phyloP scores from a whole-genome alignment of 345 rosid species.

The Citrus unshiu region DNA sequence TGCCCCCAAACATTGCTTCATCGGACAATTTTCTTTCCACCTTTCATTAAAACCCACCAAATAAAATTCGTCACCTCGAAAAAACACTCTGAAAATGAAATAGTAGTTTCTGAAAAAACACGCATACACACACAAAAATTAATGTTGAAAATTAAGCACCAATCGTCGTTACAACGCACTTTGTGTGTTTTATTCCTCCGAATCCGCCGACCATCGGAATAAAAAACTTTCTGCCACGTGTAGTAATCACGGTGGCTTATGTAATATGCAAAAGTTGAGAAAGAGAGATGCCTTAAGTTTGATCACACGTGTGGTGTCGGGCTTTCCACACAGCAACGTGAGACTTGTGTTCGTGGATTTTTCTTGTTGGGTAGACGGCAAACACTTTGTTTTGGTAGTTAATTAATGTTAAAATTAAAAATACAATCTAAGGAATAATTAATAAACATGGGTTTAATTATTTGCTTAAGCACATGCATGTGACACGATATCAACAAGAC shows the following conservation, averaged over 20 bases:
- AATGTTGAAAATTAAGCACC: background rate
- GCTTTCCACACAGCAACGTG: background rate
- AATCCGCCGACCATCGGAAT: constrained; percentile 1
- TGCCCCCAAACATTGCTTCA: constrained; percentile 9
- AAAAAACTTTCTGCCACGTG: background rate
- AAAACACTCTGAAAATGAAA: background rate
- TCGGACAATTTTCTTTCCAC: background rate
- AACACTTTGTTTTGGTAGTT: background rate
- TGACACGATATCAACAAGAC: background rate
- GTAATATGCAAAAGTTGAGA: background rate
- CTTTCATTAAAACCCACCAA: background rate
- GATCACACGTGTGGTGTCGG: constrained; percentile 21
- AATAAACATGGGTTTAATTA: background rate
- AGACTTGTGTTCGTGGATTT: constrained; percentile 16
- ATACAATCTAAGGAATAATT: background rate
- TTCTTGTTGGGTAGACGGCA: constrained; percentile 25
- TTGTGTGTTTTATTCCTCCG: background rate
- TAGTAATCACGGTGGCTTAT: background rate
- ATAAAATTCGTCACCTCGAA: background rate
- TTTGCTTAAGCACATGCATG: background rate
- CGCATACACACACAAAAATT: too few relatives aligned
- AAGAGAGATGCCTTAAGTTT: background rate
- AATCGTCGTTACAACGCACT: background rate
- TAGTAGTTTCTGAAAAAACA: too few relatives aligned
- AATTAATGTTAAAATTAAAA: background rate